phyloP scores from a whole-genome alignment of 2,329 filamentous ascomycete genomes.

The Hymenoscyphus fraxineus region DNA sequence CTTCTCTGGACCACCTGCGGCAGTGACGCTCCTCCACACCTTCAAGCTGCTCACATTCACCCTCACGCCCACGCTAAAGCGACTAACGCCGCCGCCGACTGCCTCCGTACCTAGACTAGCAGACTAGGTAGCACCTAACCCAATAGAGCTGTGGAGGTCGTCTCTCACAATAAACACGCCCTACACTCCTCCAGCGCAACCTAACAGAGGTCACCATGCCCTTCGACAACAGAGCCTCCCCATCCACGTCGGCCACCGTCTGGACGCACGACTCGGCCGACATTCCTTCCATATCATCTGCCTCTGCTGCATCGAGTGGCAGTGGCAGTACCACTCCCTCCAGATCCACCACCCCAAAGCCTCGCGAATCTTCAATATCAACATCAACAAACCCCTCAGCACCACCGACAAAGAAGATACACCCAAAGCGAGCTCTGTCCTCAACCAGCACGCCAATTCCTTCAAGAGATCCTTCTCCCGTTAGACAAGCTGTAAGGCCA shows the following conservation, averaged over 20 bases:
- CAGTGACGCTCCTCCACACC: neutral
- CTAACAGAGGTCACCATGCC: neutral
- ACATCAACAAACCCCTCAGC: slow-evolving; percentile 11
- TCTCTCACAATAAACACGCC: neutral
- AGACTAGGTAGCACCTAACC: neutral
- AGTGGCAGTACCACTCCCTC: slow-evolving; percentile 6
- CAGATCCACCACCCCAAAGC: slow-evolving; percentile 11
- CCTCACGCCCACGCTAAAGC: neutral
- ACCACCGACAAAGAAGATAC: slow-evolving; percentile 27
- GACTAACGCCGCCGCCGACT: neutral
- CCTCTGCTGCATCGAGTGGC: slow-evolving; percentile 6
- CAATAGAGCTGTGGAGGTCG: neutral
- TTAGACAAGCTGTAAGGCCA: slow-evolving; percentile 28
- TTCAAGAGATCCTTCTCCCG: slow-evolving; percentile 47
- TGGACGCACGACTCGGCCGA: neutral
- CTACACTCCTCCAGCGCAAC: neutral
- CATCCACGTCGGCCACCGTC: neutral
- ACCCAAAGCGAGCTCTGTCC: slow-evolving; percentile 33
- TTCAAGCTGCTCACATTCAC: neutral
- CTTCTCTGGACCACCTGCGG: neutral
- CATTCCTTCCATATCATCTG: neutral
- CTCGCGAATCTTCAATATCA: slow-evolving; percentile 2
- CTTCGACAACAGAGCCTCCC: neutral
- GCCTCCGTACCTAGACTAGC: neutral
- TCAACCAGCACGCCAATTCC: slow-evolving; percentile 43